phyloP scores from a whole-genome alignment of 1,139 yeast genomes.

The Spencermartinsiella ligniputridi region DNA sequence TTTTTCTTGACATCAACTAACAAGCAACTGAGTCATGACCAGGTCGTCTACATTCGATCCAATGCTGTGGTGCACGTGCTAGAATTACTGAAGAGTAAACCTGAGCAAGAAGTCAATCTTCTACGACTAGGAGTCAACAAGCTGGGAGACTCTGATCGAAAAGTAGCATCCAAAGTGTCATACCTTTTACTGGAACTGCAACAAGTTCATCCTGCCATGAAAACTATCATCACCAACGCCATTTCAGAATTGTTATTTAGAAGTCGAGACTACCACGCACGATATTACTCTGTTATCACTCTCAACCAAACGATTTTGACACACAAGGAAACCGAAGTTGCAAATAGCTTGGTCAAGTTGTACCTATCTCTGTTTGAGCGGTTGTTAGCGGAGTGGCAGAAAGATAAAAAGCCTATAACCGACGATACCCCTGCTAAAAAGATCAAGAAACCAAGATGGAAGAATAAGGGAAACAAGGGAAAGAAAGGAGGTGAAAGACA shows the following conservation, averaged over 20 bases:
- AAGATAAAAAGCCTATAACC: slow-evolving; percentile 36
- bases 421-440: slow-evolving; percentile 36
- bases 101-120: slow-evolving; percentile 94
- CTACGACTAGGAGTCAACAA: slow-evolving; percentile 87
- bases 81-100: slow-evolving; percentile 75
- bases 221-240: slow-evolving; percentile 68
- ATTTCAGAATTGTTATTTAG: slow-evolving; percentile 79
- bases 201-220: slow-evolving; percentile 97
- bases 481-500: slow-evolving; percentile 74
- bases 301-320: slow-evolving; percentile 90
- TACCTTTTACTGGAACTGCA: slow-evolving; percentile 73
- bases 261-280: slow-evolving; percentile 77
- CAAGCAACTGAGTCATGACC: slow-evolving; percentile 65
- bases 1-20: slow-evolving; percentile 19
- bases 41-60: slow-evolving; percentile 85
- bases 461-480: slow-evolving; percentile 42
- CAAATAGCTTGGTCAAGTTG: slow-evolving; percentile 76
- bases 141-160: slow-evolving; percentile 87
- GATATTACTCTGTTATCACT: slow-evolving; percentile 82
- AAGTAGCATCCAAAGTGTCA: slow-evolving; percentile 86
- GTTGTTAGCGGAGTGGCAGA: slow-evolving; percentile 64
- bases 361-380: slow-evolving; percentile 86
- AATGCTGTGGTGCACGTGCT: slow-evolving; percentile 72
- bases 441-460: slow-evolving; percentile 41
- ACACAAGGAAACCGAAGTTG: slow-evolving; percentile 66